Conservation (phyloP, 352 stramenopile species). For the Pythium periplocum region DNA sequence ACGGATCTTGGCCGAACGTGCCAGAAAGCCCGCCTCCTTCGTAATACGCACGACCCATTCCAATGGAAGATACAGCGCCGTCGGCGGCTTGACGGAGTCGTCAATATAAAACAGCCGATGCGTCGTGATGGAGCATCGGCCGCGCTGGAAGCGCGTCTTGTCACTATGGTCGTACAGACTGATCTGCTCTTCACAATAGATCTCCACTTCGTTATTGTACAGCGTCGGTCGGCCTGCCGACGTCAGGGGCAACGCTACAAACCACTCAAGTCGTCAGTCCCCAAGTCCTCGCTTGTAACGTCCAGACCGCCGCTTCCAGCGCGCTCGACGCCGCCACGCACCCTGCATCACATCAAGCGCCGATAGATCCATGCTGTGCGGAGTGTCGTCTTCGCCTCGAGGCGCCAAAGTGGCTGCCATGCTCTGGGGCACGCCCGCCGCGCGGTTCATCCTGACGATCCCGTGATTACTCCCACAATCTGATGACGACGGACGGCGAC, state of each 20-base stretch:
- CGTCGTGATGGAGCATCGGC: constrained; percentile 76
- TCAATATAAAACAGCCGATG: constrained; percentile 84
- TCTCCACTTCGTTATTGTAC: constrained; percentile 80
- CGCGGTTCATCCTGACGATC: background rate
- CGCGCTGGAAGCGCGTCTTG: constrained; percentile 66
- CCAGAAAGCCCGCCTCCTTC: constrained; percentile 81
- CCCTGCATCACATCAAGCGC: constrained; percentile 63
- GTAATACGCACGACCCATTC: constrained; percentile 64
- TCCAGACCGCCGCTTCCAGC: background rate
- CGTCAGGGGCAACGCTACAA: constrained; percentile 60
- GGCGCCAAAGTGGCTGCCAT: background rate
- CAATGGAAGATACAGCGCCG: constrained; percentile 64
- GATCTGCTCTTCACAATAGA: constrained; percentile 84
- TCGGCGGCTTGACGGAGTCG: constrained; percentile 37
- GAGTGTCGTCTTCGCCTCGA: constrained; percentile 10
- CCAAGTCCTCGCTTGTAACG: background rate
- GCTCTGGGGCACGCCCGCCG: background rate
- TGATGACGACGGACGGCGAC: too few species aligned
- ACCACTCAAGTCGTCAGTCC: constrained; percentile 4
- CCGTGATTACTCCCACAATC: too few species aligned
- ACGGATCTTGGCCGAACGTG: constrained; percentile 80
- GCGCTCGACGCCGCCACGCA: constrained; percentile 18
- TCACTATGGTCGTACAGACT: constrained; percentile 75
- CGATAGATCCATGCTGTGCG: constrained; percentile 23
- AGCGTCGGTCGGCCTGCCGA: constrained; percentile 63